Base-by-base conservation (phyloP, 345 rosid species). In the Cardamine occulta region DNA sequence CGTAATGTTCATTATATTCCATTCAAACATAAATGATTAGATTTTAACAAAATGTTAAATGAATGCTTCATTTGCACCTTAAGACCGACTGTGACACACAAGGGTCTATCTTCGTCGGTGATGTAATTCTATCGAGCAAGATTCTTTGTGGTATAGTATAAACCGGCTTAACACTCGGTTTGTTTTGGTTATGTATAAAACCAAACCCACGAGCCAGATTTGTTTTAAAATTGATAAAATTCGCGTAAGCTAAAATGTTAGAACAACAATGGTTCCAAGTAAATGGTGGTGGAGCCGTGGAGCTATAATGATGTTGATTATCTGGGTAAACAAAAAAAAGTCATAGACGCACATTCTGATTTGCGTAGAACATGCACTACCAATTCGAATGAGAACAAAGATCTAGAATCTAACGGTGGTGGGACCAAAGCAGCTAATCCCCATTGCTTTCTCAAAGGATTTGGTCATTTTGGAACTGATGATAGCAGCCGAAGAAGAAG, bases 381-480 rank as follows among this genome's bases (percentile, higher is more conserved):
- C 24, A 49, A 49, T 19, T 49, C 11, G 14, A 60, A 51, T 15
- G 29, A 15, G 7, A 6, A 58, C 42, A 53, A 5, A 60, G 45
- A 71, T 37, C 35, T 58, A 82, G 23, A 82, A 82, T 59, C 82
- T 76, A 49, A 82, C 74, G 15, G 85, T 79, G 42, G 63, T 76
- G 18, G 85, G 85, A 80, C 84, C 88, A 85, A 82, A 83, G 57
- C 85, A 86, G 57, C 79, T 74, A 80, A 85, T 61, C 11, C 74
- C 63, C 80, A 83, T 21, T 40, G 81, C 82, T 63, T 78, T 83
- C 69, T 76, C 80, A 74, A 72, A 73, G 0, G 82, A 37, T 39
- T 39, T 39, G 12, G 5, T 39, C 48, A 18, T 48, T 59, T 55
- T 74, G 11, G 72, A 68, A n/a, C 76, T 54, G 14, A 61, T 40